A percentile compares a stretch with the other conserved stretches of the same genome.
Conservation (phyloP, 2,329 filamentous ascomycete species). For the Sclerotinia minor region DNA sequence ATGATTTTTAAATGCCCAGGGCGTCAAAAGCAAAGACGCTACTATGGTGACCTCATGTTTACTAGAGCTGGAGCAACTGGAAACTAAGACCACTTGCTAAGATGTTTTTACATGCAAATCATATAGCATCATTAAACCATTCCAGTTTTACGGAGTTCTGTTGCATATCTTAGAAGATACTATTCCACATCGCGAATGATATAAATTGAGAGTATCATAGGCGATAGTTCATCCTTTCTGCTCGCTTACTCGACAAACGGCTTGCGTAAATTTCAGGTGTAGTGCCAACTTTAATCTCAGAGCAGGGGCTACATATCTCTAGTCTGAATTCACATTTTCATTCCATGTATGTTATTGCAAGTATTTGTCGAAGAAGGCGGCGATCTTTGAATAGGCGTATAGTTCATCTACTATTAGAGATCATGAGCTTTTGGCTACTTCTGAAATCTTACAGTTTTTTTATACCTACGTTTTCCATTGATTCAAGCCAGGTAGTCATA, state of each 20-base stretch:
- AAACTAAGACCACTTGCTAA: not conserved
- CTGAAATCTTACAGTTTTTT: too few species aligned
- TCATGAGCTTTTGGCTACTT: not conserved
- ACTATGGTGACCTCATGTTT: not conserved
- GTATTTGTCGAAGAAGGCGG: not conserved
- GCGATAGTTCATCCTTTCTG: not conserved
- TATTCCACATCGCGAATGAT: not conserved
- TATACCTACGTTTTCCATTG: too few species aligned
- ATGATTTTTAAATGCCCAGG: not conserved
- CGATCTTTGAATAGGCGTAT: fast-evolving
- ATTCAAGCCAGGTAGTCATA: too few species aligned
- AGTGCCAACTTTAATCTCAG: not conserved
- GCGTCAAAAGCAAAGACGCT: too few species aligned
- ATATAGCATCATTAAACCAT: not conserved
- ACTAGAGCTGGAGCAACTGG: too few species aligned
- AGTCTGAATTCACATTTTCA: not conserved
- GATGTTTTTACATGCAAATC: not conserved
- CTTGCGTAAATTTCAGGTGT: not conserved
- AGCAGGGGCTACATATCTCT: not conserved
- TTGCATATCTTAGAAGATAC: too few species aligned
- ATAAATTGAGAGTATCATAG: not conserved
- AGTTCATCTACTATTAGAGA: not conserved
- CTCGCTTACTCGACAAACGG: not conserved
- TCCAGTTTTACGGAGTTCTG: too few species aligned
- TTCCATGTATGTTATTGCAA: not conserved